A percentile compares a stretch with the other conserved stretches of the same genome.
These are phyloP conservation scores for Marasmius sp. DNA, from an alignment of 1,284 basidiomycete species.

Conservation along the genomic window DNA sequence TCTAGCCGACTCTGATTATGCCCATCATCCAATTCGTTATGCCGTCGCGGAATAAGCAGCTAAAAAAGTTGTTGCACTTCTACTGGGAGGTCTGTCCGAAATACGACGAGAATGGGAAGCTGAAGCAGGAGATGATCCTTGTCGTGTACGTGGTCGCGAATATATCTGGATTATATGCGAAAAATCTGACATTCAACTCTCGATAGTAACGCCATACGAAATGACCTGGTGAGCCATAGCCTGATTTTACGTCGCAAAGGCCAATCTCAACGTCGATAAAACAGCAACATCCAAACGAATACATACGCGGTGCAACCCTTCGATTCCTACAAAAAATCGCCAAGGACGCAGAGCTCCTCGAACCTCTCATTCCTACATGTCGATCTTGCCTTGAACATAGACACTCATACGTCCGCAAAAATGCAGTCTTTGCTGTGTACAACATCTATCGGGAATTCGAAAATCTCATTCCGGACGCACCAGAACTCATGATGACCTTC, in stretches of 20 bases:
- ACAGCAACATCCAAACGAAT: conserved; percentile 99
- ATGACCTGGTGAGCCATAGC: conserved; percentile 76
- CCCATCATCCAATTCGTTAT: conserved; percentile 98
- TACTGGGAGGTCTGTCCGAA: conserved; percentile 99
- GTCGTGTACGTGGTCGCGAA: conserved; percentile 74
- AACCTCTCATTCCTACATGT: conserved; percentile 93
- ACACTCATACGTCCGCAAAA: conserved; percentile 98
- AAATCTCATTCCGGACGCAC: conserved; percentile 93
- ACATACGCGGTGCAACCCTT: conserved; percentile 96
- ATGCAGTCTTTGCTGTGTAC: conserved; percentile 95
- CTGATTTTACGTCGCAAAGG: not conserved
- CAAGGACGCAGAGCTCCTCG: conserved; percentile 91
- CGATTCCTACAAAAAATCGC: conserved; percentile 96
- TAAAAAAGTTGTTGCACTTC: conserved; percentile 98
- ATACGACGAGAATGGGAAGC: conserved; percentile 94
- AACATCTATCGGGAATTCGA: conserved; percentile 95
- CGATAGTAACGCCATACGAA: conserved; percentile 90
- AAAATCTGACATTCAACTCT: conserved; percentile 16
- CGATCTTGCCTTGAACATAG: conserved; percentile 96
- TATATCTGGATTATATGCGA: not conserved
- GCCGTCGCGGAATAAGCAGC: conserved; percentile 93
- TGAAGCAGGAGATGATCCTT: conserved; percentile 99
- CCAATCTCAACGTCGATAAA: not conserved
- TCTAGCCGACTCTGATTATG: conserved; percentile 89
- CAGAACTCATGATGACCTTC: conserved; percentile 96